These are phyloP conservation scores for Nothopassalora personata DNA, from an alignment of 2,329 filamentous ascomycete species.

Conservation along the genomic window DNA sequence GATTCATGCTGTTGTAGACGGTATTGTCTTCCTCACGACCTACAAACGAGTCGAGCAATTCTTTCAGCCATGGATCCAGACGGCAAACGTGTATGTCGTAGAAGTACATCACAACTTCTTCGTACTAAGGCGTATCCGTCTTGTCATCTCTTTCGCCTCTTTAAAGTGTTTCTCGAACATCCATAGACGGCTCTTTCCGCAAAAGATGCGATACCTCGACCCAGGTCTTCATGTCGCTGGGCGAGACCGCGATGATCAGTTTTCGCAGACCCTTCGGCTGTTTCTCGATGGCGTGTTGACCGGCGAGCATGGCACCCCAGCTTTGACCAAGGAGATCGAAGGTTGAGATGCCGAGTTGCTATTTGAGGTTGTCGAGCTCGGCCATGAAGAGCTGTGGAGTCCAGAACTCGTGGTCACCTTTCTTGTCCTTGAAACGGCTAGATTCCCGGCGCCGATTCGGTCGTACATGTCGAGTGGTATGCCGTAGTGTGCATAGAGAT, in stretches of 20 bases:
- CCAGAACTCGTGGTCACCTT: conserved; percentile 46
- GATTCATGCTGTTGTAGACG: conserved; percentile 35
- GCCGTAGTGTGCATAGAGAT: conserved; percentile 32
- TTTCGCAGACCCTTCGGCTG: conserved; percentile 34
- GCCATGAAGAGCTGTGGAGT: conserved; percentile 42
- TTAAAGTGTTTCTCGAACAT: conserved; percentile 28
- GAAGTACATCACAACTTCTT: conserved; percentile 28
- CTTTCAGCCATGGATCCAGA: conserved; percentile 28
- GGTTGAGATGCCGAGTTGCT: conserved; percentile 35
- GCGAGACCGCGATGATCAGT: conserved; percentile 32
- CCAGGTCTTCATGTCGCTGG: conserved; percentile 26
- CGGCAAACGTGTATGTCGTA: conserved; percentile 31
- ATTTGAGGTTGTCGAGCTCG: conserved; percentile 48
- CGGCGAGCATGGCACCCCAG: conserved; percentile 50
- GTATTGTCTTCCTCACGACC: conserved; percentile 32
- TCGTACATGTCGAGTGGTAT: conserved; percentile 51
- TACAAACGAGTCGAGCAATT: conserved; percentile 23
- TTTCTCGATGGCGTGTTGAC: conserved; percentile 35
- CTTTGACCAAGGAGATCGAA: conserved; percentile 46
- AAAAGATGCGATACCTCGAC: conserved; percentile 25
- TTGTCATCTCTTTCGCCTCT: conserved; percentile 28
- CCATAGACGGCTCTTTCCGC: conserved; percentile 24
- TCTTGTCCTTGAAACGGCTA: conserved; percentile 45
- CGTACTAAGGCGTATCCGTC: conserved; percentile 31
- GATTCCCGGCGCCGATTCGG: conserved; percentile 48